phyloP scores from a whole-genome alignment of 1,284 basidiomycete species.

The Trichosporon faecale region DNA sequence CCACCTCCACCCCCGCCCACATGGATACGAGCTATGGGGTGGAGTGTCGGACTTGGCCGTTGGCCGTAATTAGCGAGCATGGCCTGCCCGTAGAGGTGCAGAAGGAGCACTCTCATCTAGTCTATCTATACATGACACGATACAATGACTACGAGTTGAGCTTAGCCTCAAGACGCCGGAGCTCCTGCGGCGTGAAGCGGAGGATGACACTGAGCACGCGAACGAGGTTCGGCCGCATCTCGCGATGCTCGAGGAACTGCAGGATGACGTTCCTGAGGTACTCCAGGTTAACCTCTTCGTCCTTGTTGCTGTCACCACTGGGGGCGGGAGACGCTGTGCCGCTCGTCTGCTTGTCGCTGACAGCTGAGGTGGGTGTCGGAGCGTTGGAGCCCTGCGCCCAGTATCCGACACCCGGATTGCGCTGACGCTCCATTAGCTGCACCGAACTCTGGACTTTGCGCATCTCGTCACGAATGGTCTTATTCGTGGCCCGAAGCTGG shows the following conservation, averaged over 20 bases:
- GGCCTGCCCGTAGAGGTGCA: no score
- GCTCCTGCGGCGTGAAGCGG: slow-evolving; percentile 89
- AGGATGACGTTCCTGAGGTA: slow-evolving; percentile 90
- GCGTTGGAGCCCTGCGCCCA: slow-evolving; percentile 58
- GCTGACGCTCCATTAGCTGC: slow-evolving; percentile 78
- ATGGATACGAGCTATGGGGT: not conserved
- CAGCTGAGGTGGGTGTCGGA: not conserved
- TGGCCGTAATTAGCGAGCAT: not conserved
- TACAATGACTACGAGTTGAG: slow-evolving; percentile 30
- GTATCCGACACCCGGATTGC: slow-evolving; percentile 89
- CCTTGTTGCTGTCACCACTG: slow-evolving; percentile 56
- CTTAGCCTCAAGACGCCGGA: slow-evolving; percentile 74
- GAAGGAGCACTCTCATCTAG: no score
- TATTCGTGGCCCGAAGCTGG: slow-evolving; percentile 57
- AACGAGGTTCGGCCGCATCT: slow-evolving; percentile 85
- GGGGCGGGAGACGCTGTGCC: slow-evolving; percentile 11
- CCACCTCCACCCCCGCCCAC: not conserved
- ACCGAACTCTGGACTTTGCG: slow-evolving; percentile 88
- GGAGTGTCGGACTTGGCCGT: not conserved
- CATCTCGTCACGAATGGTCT: slow-evolving; percentile 84
- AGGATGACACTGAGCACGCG: slow-evolving; percentile 85
- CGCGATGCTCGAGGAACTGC: slow-evolving; percentile 86
- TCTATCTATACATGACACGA: slow-evolving; percentile 4
- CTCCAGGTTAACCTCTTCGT: slow-evolving; percentile 89
- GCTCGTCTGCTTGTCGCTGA: not conserved